A percentile compares a stretch with the other conserved stretches of the same genome.
These are phyloP conservation scores for Amanita polypyramis DNA, from an alignment of 768 basidiomycete genomes.

Conservation along the genomic window DNA sequence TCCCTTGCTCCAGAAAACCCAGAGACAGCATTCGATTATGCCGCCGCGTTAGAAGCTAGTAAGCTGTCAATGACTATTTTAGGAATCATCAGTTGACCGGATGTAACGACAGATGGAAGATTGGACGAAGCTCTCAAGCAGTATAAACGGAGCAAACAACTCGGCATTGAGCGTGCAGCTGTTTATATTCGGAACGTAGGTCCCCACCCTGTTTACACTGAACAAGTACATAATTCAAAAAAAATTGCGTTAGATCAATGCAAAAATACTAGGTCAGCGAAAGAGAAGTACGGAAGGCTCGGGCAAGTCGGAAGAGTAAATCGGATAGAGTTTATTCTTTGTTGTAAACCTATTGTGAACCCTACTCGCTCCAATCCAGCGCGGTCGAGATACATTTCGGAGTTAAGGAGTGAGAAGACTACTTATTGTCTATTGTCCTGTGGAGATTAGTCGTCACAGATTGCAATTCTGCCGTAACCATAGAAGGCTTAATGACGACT, in stretches of 20 bases:
- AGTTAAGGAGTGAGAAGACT: slow-evolving; percentile 13
- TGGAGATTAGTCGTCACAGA: background rate
- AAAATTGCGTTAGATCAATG: slow-evolving; percentile 48
- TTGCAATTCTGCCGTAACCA: background rate
- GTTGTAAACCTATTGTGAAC: slow-evolving; percentile 12
- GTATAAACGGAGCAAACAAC: slow-evolving; percentile 70
- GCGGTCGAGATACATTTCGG: background rate
- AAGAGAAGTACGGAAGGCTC: slow-evolving; percentile 36
- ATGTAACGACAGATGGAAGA: slow-evolving; percentile 47
- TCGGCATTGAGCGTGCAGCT: slow-evolving; percentile 73
- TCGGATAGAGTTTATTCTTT: slow-evolving; percentile 15
- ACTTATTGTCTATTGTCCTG: slow-evolving; percentile 18
- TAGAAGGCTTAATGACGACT: background rate
- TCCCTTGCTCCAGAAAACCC: slow-evolving; percentile 83
- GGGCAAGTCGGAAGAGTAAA: slow-evolving; percentile 19
- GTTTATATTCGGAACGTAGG: slow-evolving; percentile 77
- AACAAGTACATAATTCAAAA: slow-evolving; percentile 10
- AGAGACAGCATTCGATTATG: slow-evolving; percentile 87
- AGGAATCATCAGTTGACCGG: slow-evolving; percentile 7
- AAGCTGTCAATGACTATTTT: slow-evolving; percentile 20
- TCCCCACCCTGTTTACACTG: slow-evolving; percentile 8
- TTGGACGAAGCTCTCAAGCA: slow-evolving; percentile 74
- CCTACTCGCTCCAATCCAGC: too few relatives aligned
- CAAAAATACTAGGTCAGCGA: slow-evolving; percentile 63
- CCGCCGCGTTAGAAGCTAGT: slow-evolving; percentile 87